These are phyloP conservation scores for Striga hermonthica DNA, from an alignment of 305 asterid genomes.

Conservation along the genomic window DNA sequence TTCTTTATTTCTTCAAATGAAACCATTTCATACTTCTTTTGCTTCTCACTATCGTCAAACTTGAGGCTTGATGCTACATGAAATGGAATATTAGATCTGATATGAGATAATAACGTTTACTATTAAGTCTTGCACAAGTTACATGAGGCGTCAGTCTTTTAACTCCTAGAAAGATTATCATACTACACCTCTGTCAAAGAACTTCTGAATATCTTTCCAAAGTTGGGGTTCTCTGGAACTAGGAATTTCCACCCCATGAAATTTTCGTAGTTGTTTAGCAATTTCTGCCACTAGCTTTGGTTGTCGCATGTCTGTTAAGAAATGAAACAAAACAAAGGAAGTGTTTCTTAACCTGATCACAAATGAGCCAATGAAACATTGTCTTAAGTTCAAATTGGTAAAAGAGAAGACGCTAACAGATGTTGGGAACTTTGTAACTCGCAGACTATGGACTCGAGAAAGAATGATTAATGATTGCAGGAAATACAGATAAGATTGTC, in stretches of 20 bases:
- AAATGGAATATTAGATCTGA: conserved; percentile 30
- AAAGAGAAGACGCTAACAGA: too few species aligned
- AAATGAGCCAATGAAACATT: conserved; percentile 21
- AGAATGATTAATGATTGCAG: conserved; percentile 22
- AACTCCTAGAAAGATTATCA: conserved; percentile 27
- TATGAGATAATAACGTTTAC: conserved; percentile 27
- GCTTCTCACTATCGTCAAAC: conserved; percentile 65
- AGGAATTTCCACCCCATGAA: conserved; percentile 88
- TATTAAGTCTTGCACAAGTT: conserved; percentile 25
- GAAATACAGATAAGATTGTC: background rate
- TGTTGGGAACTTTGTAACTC: conserved; percentile 25
- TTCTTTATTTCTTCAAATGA: conserved; percentile 62
- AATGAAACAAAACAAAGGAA: conserved; percentile 28
- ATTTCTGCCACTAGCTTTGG: conserved; percentile 79
- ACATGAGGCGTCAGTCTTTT: conserved; percentile 28
- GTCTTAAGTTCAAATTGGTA: too few species aligned
- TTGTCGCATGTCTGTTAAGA: conserved; percentile 67
- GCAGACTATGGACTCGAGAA: conserved; percentile 4
- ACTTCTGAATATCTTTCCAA: conserved; percentile 78
- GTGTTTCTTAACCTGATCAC: conserved; percentile 20
- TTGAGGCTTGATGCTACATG: conserved; percentile 69
- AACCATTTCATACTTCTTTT: conserved; percentile 58
- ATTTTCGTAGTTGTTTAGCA: conserved; percentile 71
- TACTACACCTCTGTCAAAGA: conserved; percentile 57
- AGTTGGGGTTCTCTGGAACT: conserved; percentile 86